phyloP scores from a whole-genome alignment of 2,329 filamentous ascomycete species.

The Neofusicoccum sp. region DNA sequence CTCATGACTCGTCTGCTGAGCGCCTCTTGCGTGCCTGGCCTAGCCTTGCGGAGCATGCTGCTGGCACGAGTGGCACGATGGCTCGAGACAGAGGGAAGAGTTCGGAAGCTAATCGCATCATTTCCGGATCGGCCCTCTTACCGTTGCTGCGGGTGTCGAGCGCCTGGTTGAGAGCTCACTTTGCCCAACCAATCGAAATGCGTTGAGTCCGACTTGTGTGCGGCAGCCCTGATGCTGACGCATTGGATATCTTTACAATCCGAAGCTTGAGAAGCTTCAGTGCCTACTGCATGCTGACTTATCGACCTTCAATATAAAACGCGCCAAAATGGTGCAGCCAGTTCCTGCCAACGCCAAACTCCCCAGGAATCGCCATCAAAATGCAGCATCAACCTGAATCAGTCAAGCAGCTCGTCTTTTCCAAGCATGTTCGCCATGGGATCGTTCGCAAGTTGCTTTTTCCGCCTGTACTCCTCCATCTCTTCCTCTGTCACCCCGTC shows the following conservation, averaged over 20 bases:
- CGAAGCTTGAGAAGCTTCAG: background rate
- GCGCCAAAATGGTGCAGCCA: background rate
- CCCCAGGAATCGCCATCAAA: background rate
- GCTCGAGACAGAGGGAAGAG: background rate
- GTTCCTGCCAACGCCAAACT: background rate
- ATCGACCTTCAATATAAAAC: background rate
- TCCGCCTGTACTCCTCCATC: constrained; percentile 79
- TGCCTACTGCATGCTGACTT: background rate
- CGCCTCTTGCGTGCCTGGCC: constrained; percentile 6
- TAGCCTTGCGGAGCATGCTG: background rate
- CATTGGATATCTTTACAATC: constrained; percentile 6
- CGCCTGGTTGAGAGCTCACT: no score
- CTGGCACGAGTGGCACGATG: background rate
- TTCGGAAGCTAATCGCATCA: background rate
- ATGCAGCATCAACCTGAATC: background rate
- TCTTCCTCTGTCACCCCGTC: constrained; percentile 77
- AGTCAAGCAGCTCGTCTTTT: constrained; percentile 61
- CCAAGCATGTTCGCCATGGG: constrained; percentile 83
- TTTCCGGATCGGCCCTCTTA: background rate
- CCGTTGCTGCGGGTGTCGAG: no score
- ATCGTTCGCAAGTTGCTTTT: constrained; percentile 71
- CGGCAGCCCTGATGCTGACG: background rate
- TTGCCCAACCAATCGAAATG: no score
- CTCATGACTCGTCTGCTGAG: background rate
- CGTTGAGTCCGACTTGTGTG: no score